Evolutionary conservation across 352 stramenopile genomes (phyloP).

Genomic region (Pythium rhizo-oryzae): DNA sequence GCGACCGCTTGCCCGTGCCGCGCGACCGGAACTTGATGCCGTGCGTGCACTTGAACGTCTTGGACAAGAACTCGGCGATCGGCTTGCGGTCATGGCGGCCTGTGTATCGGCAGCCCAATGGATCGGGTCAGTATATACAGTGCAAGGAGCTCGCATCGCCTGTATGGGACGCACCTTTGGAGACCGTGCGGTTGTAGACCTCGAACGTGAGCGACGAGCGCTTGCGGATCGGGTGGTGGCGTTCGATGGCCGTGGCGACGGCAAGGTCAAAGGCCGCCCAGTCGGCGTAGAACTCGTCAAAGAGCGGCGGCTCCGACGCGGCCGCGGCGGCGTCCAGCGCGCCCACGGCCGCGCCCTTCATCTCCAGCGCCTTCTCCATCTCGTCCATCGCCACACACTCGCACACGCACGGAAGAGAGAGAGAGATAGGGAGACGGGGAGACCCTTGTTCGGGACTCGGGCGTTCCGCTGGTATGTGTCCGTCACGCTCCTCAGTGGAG

Average conservation of each 20-base stretch:
- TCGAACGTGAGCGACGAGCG: slow-evolving; percentile 84
- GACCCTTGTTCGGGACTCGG: too few relatives aligned
- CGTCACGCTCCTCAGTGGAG: background rate
- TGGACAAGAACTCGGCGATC: slow-evolving; percentile 78
- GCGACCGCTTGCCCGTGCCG: slow-evolving; percentile 64
- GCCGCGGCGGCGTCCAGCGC: background rate
- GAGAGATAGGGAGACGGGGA: background rate
- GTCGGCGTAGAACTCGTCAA: slow-evolving; percentile 78
- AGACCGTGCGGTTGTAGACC: slow-evolving; percentile 88
- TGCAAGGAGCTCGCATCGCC: too few relatives aligned
- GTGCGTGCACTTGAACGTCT: slow-evolving; percentile 87
- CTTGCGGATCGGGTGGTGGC: slow-evolving; percentile 81
- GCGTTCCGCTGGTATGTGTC: background rate
- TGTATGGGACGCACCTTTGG: slow-evolving; percentile 45
- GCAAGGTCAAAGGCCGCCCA: slow-evolving; percentile 71
- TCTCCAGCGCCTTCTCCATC: slow-evolving; percentile 25
- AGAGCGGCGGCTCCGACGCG: slow-evolving; percentile 39
- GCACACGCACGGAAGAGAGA: background rate
- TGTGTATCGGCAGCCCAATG: too few relatives aligned
- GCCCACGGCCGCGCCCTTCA: slow-evolving; percentile 9
- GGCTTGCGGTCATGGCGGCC: slow-evolving; percentile 69
- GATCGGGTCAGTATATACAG: too few relatives aligned
- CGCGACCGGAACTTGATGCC: slow-evolving; percentile 83
- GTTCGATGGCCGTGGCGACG: slow-evolving; percentile 56
- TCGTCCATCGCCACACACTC: slow-evolving; percentile 16